Evolutionary conservation across 148 eudicot genomes (phyloP), one percentile per base, ranked within the genome.

Genomic region (Vaccinium vitisidaea): DNA sequence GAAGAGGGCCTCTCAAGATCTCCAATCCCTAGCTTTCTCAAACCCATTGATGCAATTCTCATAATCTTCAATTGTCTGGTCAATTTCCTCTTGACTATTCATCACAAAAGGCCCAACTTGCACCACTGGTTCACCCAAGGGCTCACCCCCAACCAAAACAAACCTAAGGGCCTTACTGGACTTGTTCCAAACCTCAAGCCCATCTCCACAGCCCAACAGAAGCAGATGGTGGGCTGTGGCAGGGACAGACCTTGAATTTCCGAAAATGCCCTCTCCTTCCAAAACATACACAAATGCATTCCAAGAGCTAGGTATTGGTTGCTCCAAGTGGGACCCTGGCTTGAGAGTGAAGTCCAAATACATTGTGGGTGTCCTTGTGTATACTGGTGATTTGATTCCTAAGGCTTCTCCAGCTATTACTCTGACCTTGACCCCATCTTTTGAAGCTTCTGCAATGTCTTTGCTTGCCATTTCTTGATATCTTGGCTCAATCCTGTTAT

Each of bases 51-150:
- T 86, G 80, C 84, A 90, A 85, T 90, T 93, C 84, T 94, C 96
- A 87, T 86, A 94, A 87, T 95, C 98, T 43, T 93, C 90, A 80
- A 95, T 88, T 0, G 98, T 91, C 82, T 89, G 94, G 74, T 95
- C 96, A 80, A 95, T 91, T 75, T 95, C 94, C 83, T 94, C 93
- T 84, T 91, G 94, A 18, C 90, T 91, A 88, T 95, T 95, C 98
- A 95, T 94, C 83, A 95, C 98, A 89, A 95, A 95, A 3, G 98
- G 98, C 13, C 98, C 98, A 43, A 67, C 82, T 25, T 95, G 98
- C 65, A 87, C 94, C 52, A 95, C 85, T 0, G 98, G 96, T 76
- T 95, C 98, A 23, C 90, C 92, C 84, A 95, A 81, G 1, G 98
- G 98, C 70, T 95, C 92, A n/a, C 98, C 98, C n/a, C 95, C 98